Conservation (phyloP, 495 filamentous ascomycete genomes). For the Penicillium roqueforti region DNA sequence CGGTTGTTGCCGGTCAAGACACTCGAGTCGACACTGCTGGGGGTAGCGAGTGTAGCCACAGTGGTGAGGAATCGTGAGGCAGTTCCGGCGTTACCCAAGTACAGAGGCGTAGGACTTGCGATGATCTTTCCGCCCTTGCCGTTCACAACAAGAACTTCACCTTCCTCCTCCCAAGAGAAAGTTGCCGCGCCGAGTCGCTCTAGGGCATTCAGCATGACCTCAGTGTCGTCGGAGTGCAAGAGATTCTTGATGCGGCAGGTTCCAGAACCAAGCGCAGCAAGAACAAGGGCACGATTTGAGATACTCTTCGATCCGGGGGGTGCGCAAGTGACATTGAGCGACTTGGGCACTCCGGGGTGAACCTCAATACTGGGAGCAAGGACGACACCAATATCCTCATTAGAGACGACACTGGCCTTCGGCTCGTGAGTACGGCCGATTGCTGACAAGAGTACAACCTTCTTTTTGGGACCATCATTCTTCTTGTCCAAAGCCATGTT, state of each 20-base stretch:
- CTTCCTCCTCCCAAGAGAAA: constrained; percentile 91
- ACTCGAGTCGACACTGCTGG: constrained; percentile 58
- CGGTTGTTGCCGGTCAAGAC: constrained; percentile 89
- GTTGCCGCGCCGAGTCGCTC: constrained; percentile 79
- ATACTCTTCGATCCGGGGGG: constrained; percentile 98
- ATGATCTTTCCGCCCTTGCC: constrained; percentile 83
- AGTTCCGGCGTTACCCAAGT: constrained; percentile 95
- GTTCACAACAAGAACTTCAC: constrained; percentile 81
- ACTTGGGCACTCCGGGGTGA: constrained; percentile 58
- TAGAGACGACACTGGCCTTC: constrained; percentile 81
- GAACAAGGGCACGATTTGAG: constrained; percentile 88
- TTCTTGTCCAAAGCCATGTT: constrained; percentile 99
- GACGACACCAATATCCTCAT: constrained; percentile 77
- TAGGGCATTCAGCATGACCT: constrained; percentile 92
- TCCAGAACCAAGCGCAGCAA: constrained; percentile 87
- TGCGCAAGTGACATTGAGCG: constrained; percentile 66
- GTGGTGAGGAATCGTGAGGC: constrained; percentile 94
- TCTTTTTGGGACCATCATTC: constrained; percentile 93
- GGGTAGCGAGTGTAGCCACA: constrained; percentile 77
- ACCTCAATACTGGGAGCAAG: constrained; percentile 78
- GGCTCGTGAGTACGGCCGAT: constrained; percentile 86
- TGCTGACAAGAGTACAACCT: constrained; percentile 88
- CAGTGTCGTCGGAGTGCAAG: constrained; percentile 93
- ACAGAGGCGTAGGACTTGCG: constrained; percentile 71
- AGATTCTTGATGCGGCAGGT: constrained; percentile 86